These are phyloP conservation scores for Evansstolkia leycettana DNA, from an alignment of 495 filamentous ascomycete species.

Conservation along the genomic window DNA sequence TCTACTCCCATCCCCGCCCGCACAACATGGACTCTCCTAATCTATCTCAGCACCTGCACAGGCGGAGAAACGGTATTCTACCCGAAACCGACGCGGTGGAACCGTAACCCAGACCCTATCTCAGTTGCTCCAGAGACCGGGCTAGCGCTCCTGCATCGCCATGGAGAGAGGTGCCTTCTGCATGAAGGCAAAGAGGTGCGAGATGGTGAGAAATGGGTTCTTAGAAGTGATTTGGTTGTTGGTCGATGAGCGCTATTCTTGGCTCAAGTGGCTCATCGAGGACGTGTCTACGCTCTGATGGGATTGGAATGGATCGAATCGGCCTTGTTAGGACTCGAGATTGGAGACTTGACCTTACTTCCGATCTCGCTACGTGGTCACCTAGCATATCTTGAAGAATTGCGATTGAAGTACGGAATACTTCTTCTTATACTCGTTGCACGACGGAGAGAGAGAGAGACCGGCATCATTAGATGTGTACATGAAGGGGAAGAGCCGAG, in stretches of 20 bases:
- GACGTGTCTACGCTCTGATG: too few species aligned
- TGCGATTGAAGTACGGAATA: too few species aligned
- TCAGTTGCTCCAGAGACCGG: constrained; percentile 64
- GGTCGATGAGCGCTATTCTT: constrained; percentile 25
- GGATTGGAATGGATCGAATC: too few species aligned
- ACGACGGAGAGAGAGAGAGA: too few species aligned
- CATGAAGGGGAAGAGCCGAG: too few species aligned
- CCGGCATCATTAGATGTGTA: too few species aligned
- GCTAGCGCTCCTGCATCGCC: constrained; percentile 75
- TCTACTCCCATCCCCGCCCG: constrained; percentile 43
- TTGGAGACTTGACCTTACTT: too few species aligned
- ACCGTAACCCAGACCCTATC: constrained; percentile 44
- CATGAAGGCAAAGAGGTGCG: constrained; percentile 77
- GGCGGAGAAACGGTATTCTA: constrained; percentile 94
- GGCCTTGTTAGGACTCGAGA: too few species aligned
- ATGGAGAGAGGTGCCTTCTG: constrained; percentile 79
- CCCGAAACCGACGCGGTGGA: constrained; percentile 46
- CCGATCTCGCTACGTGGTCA: too few species aligned
- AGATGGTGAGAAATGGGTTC: constrained; percentile 84
- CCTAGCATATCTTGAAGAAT: too few species aligned
- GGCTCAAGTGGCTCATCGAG: too few species aligned
- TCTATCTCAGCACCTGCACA: constrained; percentile 70
- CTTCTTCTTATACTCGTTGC: too few species aligned
- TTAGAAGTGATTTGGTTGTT: constrained; percentile 79
- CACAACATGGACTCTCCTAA: constrained; percentile 86